Base-by-base conservation (phyloP, 257 asterid genomes). In the Handroanthus guayacan region DNA sequence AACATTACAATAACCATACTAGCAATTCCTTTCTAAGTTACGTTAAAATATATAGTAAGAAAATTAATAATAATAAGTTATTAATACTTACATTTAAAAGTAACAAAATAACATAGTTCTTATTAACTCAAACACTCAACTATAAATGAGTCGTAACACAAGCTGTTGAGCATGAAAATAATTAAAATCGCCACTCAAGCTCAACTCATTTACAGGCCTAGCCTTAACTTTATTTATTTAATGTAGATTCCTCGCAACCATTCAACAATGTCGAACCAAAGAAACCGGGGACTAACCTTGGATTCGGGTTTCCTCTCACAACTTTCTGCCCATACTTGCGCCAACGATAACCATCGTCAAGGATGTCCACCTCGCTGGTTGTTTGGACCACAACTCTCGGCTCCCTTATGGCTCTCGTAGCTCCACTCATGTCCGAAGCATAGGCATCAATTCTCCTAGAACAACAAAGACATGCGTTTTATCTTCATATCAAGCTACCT, bases 361-460 rank as follows among this genome's bases (percentile, higher is more conserved):
- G 94, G 31, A 91, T 88, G 76, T 91, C 97, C 62, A 91, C 96
- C 81, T 91, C 97, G 62, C 97, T 91, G 4, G 94, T 88, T 20
- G 97, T 90, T 80, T 91, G 97, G 72, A 91, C 97, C 34, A 91
- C 96, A 61, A 91, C 94, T 74, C 96, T 84, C n/a, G 96, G 96
- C 86, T 91, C 97, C 84, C 92, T 82, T 78, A 87, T 86, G 47
- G 96, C 91, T 86, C 92, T 82, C 57, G 75, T 76, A 7, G 80
- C 79, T 62, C 84, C 83, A 37, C 74, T 79, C 81, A 72, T 50
- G 75, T 77, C 90, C 8, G 86, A 56, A 75, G 89, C 61, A 75
- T 82, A 82, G 66, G 78, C 51, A 56, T 87, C 88, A 7, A 82
- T 61, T 78, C 82, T 83, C 88, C 92, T 87, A 67, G 10, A 80